Evolutionary conservation across 768 basidiomycete genomes (phyloP).

Genomic region (Suillus tomentosus): DNA sequence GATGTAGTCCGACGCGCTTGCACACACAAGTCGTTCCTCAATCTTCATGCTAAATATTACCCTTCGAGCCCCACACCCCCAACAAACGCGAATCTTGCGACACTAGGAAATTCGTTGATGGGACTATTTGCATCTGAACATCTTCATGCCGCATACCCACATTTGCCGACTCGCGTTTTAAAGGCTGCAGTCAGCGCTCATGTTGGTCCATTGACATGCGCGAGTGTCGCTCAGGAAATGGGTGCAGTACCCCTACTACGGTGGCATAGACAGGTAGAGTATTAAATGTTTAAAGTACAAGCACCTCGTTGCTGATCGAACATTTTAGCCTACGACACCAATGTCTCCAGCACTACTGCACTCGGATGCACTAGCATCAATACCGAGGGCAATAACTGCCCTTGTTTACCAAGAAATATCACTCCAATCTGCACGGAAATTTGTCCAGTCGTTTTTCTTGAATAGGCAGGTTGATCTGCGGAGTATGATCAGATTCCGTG

Average conservation of each 20-base stretch:
- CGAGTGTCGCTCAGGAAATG: conserved; percentile 83
- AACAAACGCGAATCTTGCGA: conserved; percentile 75
- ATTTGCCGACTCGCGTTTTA: conserved; percentile 87
- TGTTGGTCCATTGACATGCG: conserved; percentile 84
- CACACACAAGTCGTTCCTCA: conserved; percentile 73
- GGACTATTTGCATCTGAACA: conserved; percentile 90
- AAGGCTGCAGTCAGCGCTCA: conserved; percentile 92
- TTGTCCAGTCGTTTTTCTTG: conserved; percentile 89
- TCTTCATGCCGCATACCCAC: conserved; percentile 78
- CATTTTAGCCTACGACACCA: conserved; percentile 48
- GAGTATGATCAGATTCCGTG: conserved; percentile 75
- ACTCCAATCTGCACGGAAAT: conserved; percentile 81
- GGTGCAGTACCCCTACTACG: conserved; percentile 76
- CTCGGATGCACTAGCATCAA: conserved; percentile 86
- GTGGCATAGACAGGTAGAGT: conserved; percentile 72
- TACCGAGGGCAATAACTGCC: conserved; percentile 85
- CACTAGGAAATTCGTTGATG: conserved; percentile 84
- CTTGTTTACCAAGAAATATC: conserved; percentile 89
- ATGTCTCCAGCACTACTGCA: conserved; percentile 59
- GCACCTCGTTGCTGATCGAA: conserved; percentile 7
- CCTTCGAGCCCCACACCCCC: conserved; percentile 54
- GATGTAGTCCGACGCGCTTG: conserved; percentile 71
- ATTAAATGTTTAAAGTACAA: background rate
- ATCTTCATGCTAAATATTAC: conserved; percentile 55
- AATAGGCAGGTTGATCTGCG: conserved; percentile 81